Evolutionary conservation across 1,284 basidiomycete genomes (phyloP).

Genomic region (Trametes polyzona): DNA sequence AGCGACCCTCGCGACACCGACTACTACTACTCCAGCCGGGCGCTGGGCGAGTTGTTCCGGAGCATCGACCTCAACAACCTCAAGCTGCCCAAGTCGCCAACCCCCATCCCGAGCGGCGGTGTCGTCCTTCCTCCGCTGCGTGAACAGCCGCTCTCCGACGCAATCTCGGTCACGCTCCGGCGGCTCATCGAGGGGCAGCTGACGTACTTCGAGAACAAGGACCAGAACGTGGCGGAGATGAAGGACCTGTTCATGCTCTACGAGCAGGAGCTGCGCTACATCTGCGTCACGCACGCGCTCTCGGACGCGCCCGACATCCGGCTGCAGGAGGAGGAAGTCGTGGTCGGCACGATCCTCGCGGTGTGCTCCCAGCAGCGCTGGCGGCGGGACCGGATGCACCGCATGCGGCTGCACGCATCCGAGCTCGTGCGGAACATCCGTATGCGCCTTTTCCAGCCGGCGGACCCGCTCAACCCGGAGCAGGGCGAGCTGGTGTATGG

Average conservation of each 20-base stretch:
- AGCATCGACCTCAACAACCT: conserved; percentile 54
- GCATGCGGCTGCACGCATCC: conserved; percentile 63
- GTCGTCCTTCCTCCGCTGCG: conserved; percentile 3
- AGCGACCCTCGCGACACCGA: conserved; percentile 58
- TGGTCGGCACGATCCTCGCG: conserved; percentile 72
- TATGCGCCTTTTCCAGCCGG: conserved; percentile 44
- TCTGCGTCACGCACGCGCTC: conserved; percentile 70
- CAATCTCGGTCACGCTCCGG: conserved; percentile 51
- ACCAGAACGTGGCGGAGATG: conserved; percentile 41
- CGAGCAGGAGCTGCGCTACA: conserved; percentile 66
- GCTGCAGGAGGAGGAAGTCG: conserved; percentile 73
- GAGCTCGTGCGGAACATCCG: conserved; percentile 58
- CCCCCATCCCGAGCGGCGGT: conserved; percentile 10
- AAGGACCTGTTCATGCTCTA: conserved; percentile 53
- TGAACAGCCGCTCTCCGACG: conserved; percentile 43
- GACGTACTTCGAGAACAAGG: conserved; percentile 34
- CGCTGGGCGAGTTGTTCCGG: conserved; percentile 71
- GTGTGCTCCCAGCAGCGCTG: conserved; percentile 59
- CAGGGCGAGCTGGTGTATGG: conserved; percentile 43
- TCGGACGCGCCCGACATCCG: conserved; percentile 57
- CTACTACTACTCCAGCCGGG: conserved; percentile 71
- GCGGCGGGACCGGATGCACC: conserved; percentile 60
- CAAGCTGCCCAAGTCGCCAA: conserved; percentile 29
- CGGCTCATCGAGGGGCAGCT: conserved; percentile 45
- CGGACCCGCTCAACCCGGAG: conserved; percentile 32